Percentiles rank a stretch among this genome's conserved stretches.
Evolutionary conservation across 257 asterid genomes (phyloP).

Genomic region (Solanum neorickii): DNA sequence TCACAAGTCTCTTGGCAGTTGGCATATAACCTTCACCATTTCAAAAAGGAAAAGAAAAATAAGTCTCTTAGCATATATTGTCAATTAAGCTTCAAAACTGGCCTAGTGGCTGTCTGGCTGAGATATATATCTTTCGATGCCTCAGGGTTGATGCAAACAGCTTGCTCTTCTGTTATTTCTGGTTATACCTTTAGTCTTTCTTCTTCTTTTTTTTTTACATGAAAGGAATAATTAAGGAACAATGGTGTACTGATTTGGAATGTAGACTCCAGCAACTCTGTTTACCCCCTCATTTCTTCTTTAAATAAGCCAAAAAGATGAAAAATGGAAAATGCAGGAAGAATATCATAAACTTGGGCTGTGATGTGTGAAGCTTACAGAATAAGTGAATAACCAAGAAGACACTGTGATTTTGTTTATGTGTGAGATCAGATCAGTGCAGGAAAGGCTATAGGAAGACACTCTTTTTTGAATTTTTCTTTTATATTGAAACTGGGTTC

Average conservation of each 20-base stretch:
- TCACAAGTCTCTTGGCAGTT: background rate
- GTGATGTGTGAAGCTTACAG: background rate
- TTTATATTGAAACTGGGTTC: conserved; percentile 1
- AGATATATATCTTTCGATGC: background rate
- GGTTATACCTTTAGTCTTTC: background rate
- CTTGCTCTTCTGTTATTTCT: background rate
- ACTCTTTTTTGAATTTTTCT: background rate
- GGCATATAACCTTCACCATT: background rate
- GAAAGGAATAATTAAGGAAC: background rate
- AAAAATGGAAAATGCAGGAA: background rate
- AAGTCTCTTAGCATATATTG: background rate
- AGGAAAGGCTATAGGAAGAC: background rate
- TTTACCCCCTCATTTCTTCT: background rate
- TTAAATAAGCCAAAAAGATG: background rate
- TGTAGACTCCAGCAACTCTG: background rate
- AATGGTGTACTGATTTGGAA: background rate
- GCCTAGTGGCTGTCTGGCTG: background rate
- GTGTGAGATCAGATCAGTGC: background rate
- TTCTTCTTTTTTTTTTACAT: background rate
- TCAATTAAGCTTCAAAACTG: background rate
- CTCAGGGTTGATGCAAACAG: background rate
- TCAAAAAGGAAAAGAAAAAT: background rate
- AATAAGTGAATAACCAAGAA: background rate
- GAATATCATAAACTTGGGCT: background rate
- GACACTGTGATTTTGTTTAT: background rate